phyloP scores from a whole-genome alignment of 1,139 yeast species.

The Pichia sp. region DNA sequence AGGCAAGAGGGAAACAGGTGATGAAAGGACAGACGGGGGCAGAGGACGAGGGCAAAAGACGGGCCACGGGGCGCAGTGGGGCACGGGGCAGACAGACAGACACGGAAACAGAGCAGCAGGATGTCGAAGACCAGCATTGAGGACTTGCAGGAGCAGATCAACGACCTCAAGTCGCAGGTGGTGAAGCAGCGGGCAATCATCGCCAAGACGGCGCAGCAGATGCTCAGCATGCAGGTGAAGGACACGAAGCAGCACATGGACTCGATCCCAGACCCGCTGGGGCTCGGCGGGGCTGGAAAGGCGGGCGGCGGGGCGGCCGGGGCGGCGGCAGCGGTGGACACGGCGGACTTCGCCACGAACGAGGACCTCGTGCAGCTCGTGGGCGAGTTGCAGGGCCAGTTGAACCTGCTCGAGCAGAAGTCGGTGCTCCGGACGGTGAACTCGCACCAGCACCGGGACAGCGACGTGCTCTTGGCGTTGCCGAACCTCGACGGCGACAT shows the following conservation, averaged over 20 bases:
- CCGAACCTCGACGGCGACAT: constrained; percentile 73
- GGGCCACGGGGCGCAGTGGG: too few relatives aligned
- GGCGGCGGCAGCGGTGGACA: constrained; percentile 34
- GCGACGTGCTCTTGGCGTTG: constrained; percentile 47
- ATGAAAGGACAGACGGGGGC: not conserved
- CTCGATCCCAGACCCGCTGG: constrained; percentile 31
- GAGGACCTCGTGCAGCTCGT: constrained; percentile 83
- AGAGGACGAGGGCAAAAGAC: not conserved
- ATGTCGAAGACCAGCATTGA: not conserved
- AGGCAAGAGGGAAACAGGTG: not conserved
- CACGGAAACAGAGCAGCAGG: not conserved
- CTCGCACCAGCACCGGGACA: constrained; percentile 31
- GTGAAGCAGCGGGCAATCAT: constrained; percentile 42
- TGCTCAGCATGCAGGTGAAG: constrained; percentile 61
- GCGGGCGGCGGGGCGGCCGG: constrained; percentile 4
- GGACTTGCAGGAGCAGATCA: constrained; percentile 41
- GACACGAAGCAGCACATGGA: constrained; percentile 42
- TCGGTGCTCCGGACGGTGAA: constrained; percentile 57
- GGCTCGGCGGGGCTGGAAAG: not conserved
- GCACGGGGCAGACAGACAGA: too few relatives aligned
- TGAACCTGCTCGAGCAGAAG: constrained; percentile 67
- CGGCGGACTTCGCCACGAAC: constrained; percentile 64
- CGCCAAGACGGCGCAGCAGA: constrained; percentile 71
- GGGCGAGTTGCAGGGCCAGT: constrained; percentile 83
- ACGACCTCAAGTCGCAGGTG: constrained; percentile 48